Percentiles rank a stretch among this genome's conserved stretches.
Evolutionary conservation across 495 filamentous ascomycete species (phyloP).

Genomic region (Penicillium lividum): DNA sequence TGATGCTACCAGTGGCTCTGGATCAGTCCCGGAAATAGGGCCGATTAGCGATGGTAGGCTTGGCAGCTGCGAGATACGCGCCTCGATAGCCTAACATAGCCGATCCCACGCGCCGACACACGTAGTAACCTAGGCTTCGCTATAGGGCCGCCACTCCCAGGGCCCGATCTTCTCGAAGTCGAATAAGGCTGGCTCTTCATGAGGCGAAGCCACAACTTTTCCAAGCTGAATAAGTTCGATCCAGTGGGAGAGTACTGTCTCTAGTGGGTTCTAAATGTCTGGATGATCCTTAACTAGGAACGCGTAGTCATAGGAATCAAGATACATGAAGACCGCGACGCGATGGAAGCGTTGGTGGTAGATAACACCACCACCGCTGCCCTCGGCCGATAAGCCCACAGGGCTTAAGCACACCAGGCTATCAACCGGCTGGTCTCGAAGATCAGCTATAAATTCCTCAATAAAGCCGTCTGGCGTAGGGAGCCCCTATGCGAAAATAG

Average conservation of each 20-base stretch:
- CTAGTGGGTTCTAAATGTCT: slow-evolving; percentile 36
- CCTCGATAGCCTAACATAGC: slow-evolving; percentile 15
- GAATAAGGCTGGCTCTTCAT: slow-evolving; percentile 18
- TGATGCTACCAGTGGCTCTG: slow-evolving; percentile 15
- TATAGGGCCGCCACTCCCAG: slow-evolving; percentile 22
- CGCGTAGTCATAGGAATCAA: slow-evolving; percentile 9
- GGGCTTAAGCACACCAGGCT: slow-evolving; percentile 13
- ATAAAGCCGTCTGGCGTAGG: background rate
- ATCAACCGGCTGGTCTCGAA: slow-evolving; percentile 15
- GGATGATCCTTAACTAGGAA: slow-evolving; percentile 16
- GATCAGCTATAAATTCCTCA: slow-evolving; percentile 11
- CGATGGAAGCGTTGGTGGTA: slow-evolving; percentile 18
- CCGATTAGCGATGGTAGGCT: slow-evolving; percentile 4
- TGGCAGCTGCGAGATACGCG: slow-evolving; percentile 15
- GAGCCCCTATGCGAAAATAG: slow-evolving; percentile 10
- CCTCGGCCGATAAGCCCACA: slow-evolving; percentile 9
- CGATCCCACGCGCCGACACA: slow-evolving; percentile 20
- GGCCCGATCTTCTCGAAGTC: slow-evolving; percentile 18
- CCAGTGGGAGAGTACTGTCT: slow-evolving; percentile 40
- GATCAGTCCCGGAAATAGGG: slow-evolving; percentile 4
- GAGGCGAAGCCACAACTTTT: slow-evolving; percentile 26
- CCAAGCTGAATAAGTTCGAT: slow-evolving; percentile 31
- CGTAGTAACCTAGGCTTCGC: slow-evolving; percentile 18
- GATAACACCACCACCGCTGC: slow-evolving; percentile 10
- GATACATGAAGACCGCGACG: slow-evolving; percentile 16